Conservation (phyloP, 371 early-diverging fungal species). For the Actinomortierella wolfii region DNA sequence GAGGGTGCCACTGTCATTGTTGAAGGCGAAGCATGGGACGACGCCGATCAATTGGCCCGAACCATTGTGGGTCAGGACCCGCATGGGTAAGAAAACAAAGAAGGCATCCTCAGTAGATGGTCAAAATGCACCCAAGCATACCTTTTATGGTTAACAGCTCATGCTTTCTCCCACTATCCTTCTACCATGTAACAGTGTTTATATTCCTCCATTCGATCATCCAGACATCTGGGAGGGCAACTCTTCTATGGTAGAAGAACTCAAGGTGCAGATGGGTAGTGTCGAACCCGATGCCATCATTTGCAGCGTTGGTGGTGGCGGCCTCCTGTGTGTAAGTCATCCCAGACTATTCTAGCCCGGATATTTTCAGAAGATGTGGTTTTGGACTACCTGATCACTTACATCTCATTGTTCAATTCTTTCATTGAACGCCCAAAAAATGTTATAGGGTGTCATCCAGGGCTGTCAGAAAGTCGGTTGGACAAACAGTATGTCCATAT, state of each 20-base stretch:
- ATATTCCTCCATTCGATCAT: slow-evolving; percentile 73
- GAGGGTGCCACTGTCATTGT: slow-evolving; percentile 67
- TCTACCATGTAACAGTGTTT: slow-evolving; percentile 44
- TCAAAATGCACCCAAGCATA: neutral
- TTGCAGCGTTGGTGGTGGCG: slow-evolving; percentile 75
- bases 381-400: too few relatives aligned
- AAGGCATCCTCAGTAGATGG: neutral
- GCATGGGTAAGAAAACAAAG: slow-evolving; percentile 48
- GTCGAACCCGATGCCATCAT: slow-evolving; percentile 68
- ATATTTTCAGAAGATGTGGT: too few relatives aligned
- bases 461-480: too few relatives aligned
- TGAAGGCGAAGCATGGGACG: slow-evolving; percentile 63
- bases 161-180: neutral
- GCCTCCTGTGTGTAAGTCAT: slow-evolving; percentile 45
- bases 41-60: slow-evolving; percentile 58
- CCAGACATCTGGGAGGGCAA: slow-evolving; percentile 65
- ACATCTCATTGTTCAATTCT: too few relatives aligned
- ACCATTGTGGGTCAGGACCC: slow-evolving; percentile 51
- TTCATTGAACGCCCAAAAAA: too few relatives aligned
- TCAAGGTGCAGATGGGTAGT: slow-evolving; percentile 62
- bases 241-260: slow-evolving; percentile 65
- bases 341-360: too few relatives aligned
- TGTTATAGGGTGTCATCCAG: too few relatives aligned
- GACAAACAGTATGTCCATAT: too few relatives aligned
- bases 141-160: neutral